Conservation (phyloP, 1,284 basidiomycete species). For the Erythrobasidium hasegawianum region DNA sequence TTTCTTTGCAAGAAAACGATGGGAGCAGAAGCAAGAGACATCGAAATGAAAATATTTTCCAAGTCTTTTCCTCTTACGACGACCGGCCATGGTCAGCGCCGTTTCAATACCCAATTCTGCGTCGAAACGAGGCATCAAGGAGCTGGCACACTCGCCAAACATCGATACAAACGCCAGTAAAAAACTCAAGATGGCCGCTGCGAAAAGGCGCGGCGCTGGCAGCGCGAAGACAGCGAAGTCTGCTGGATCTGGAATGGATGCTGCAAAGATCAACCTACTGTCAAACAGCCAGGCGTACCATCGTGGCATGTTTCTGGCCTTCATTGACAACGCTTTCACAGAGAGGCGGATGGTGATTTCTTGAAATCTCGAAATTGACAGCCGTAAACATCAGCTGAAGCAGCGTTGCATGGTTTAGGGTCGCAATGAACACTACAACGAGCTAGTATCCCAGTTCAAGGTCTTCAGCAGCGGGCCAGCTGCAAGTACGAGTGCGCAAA, state of each 20-base stretch:
- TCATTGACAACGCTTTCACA: conserved; percentile 73
- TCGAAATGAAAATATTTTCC: too few species aligned
- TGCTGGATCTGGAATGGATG: background rate
- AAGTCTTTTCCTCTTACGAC: too few species aligned
- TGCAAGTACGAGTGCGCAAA: conserved; percentile 16
- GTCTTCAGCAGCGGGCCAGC: conserved; percentile 40
- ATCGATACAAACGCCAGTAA: background rate
- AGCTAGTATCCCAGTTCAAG: conserved; percentile 56
- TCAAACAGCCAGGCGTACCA: conserved; percentile 21
- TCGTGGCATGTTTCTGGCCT: conserved; percentile 73
- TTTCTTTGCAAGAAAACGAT: too few species aligned
- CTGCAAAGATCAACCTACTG: background rate
- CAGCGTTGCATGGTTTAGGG: conserved; percentile 49
- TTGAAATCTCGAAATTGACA: too few species aligned
- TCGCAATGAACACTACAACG: conserved; percentile 53
- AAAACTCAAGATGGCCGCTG: background rate
- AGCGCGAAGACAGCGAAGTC: background rate
- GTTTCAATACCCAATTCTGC: too few species aligned
- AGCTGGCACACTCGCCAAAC: too few species aligned
- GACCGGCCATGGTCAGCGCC: too few species aligned
- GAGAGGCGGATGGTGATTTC: conserved; percentile 63
- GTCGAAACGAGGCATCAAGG: too few species aligned
- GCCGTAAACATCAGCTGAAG: too few species aligned
- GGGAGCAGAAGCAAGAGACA: too few species aligned
- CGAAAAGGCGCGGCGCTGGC: background rate